Conservation (phyloP, 768 basidiomycete genomes). For the Mycena galericulata region DNA sequence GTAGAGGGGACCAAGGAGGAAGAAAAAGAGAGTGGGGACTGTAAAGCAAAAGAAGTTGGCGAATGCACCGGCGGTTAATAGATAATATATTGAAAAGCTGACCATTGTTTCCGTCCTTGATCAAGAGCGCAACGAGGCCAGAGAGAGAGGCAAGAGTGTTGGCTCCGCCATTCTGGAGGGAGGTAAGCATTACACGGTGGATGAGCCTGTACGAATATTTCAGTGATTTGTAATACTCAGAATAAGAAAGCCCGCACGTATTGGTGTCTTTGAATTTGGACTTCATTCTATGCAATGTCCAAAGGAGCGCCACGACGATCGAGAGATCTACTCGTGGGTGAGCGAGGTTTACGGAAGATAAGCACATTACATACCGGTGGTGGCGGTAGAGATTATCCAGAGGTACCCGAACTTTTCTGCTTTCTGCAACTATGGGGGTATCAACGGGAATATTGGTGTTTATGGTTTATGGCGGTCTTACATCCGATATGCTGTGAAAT, state of each 20-base stretch:
- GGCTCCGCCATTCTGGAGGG: slow-evolving; percentile 9
- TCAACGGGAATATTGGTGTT: too few relatives aligned
- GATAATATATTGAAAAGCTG: too few relatives aligned
- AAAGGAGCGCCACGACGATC: slow-evolving; percentile 10
- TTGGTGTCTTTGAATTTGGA: background rate
- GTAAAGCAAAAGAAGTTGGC: too few relatives aligned
- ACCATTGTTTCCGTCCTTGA: too few relatives aligned
- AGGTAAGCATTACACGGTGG: background rate
- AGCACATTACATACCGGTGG: background rate
- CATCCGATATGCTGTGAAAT: background rate
- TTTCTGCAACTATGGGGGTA: background rate
- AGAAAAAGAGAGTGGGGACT: slow-evolving; percentile 1
- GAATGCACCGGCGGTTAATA: too few relatives aligned
- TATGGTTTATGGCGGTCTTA: background rate
- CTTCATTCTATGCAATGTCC: slow-evolving; percentile 1
- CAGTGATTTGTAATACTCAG: background rate
- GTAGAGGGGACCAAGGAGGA: slow-evolving; percentile 3
- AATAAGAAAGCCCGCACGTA: background rate
- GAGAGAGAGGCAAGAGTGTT: background rate
- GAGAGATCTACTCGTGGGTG: background rate
- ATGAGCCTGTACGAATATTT: background rate
- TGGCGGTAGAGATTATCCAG: background rate
- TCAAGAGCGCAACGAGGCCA: background rate
- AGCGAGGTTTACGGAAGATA: background rate
- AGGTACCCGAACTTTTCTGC: background rate